phyloP scores from a whole-genome alignment of 2,329 filamentous ascomycete species.

The Sporothrix dimorphospora region DNA sequence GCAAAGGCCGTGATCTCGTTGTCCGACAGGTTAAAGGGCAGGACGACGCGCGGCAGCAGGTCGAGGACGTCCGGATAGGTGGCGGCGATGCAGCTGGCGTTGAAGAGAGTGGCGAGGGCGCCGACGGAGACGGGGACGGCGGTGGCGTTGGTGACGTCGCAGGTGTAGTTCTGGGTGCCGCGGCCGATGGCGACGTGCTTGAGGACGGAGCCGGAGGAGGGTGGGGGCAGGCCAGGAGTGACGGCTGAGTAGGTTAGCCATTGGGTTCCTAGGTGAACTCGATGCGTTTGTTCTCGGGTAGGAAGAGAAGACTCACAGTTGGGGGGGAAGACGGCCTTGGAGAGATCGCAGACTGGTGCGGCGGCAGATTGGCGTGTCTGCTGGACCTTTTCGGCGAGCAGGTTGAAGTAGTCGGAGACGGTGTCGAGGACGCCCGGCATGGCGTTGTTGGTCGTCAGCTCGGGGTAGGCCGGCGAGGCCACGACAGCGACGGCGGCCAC shows the following conservation, averaged over 20 bases:
- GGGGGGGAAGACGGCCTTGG: conserved; percentile 52
- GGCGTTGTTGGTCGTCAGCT: conserved; percentile 46
- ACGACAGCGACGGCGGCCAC: conserved; percentile 51
- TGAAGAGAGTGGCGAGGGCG: conserved; percentile 83
- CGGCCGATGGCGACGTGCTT: conserved; percentile 83
- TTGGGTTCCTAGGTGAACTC: no score
- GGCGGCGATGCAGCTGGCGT: conserved; percentile 78
- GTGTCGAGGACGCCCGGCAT: conserved; percentile 49
- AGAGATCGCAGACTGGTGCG: conserved; percentile 58
- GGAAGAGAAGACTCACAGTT: no score
- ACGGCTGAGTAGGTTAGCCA: conserved; percentile 24
- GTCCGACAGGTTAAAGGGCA: conserved; percentile 64
- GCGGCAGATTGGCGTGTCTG: conserved; percentile 47
- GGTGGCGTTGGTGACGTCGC: conserved; percentile 62
- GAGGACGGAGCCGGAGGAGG: conserved; percentile 63
- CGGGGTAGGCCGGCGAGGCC: conserved; percentile 53
- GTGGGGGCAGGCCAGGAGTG: conserved; percentile 48
- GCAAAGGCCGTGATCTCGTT: conserved; percentile 38
- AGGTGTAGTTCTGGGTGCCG: conserved; percentile 94
- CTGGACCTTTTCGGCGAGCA: conserved; percentile 59
- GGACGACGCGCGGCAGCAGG: conserved; percentile 66
- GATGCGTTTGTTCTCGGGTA: no score
- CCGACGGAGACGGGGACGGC: conserved; percentile 68
- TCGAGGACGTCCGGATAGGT: conserved; percentile 68
- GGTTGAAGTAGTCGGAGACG: conserved; percentile 64